Base-by-base conservation (phyloP, 2,329 filamentous ascomycete genomes). In the Tolypocladium sp. region DNA sequence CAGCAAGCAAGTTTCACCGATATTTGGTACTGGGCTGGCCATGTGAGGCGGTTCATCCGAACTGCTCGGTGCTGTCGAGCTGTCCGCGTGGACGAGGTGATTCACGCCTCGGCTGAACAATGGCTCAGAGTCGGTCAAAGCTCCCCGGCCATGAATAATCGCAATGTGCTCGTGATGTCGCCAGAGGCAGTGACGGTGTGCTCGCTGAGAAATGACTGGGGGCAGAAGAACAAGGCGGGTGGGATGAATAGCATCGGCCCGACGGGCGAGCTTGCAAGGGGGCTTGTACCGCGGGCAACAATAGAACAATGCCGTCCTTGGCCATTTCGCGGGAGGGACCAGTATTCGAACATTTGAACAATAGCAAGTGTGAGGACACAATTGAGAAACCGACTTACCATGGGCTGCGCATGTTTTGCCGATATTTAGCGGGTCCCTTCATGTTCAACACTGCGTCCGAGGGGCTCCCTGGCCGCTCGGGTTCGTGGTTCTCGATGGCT, bases 371-470 rank as follows among this genome's bases (percentile, higher is more conserved):
- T 9, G 10, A 35, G 9, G n/a, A 54, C 4, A 59, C 15, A 53
- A 56, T 37, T 15, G 20, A 49, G 37, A 57, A n/a, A 4, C 20
- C 7, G 17, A 58, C 62, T 60, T 49, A 63, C 63, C 62, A 57
- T n/a, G 59, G 40, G 13, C 37, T 55, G 46, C 38, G 30, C 12
- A 46, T 55, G 7, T 35, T 42, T 13, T 52, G 55, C 5, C 15
- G 55, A 35, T 46, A 35, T 35, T 53, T 60, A 10, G 30, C 17
- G 10, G 40, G 49, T 22, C 57, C 42, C 41, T 58, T 63, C 59
- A 64, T 61, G 15, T 61, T 61, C n/a, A 71, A 58, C 33, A 68
- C 62, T 4, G 68, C 69, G 58, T 71, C 64, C 2, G 67, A 66
- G 2, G 64, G 64, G 53, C 67, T 66, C 33, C 51, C 57, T 37